phyloP scores from a whole-genome alignment of 2,329 filamentous ascomycete genomes.

The Ceratocystis eucalypticola region DNA sequence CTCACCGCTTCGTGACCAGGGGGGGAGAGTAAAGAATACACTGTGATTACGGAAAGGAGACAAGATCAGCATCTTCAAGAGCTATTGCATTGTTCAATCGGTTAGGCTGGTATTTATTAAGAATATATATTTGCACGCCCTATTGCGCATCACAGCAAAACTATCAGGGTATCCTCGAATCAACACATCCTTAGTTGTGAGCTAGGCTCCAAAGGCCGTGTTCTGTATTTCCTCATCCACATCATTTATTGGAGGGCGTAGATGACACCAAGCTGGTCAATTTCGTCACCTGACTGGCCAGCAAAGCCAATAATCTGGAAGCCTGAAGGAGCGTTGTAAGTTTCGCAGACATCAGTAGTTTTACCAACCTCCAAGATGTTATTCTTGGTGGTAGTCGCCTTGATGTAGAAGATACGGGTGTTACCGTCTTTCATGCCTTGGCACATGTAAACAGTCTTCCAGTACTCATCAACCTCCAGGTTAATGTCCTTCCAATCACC shows the following conservation, averaged over 20 bases:
- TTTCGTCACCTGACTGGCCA: constrained; percentile 40
- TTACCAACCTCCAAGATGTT: constrained; percentile 33
- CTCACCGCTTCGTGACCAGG: neutral
- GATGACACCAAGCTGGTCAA: constrained; percentile 41
- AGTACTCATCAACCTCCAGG: constrained; percentile 30
- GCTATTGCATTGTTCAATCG: no score
- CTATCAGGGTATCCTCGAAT: neutral
- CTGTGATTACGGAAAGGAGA: neutral
- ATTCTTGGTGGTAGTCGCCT: constrained; percentile 38
- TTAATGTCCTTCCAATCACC: constrained; percentile 27
- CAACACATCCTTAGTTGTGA: neutral
- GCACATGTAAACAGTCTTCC: constrained; percentile 38
- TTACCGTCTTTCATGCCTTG: constrained; percentile 32
- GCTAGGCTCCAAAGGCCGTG: neutral
- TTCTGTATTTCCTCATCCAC: no score
- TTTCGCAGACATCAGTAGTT: constrained; percentile 34
- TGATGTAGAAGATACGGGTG: constrained; percentile 42
- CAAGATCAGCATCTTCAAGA: neutral
- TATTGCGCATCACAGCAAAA: no score
- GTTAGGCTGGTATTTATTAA: no score
- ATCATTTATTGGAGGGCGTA: constrained; percentile 30
- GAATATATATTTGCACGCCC: no score
- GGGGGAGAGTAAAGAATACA: no score
- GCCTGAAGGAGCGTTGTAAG: constrained; percentile 33
- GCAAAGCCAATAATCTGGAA: constrained; percentile 42